phyloP scores from a whole-genome alignment of 306 rosid genomes.

The Casuarina glauca region DNA sequence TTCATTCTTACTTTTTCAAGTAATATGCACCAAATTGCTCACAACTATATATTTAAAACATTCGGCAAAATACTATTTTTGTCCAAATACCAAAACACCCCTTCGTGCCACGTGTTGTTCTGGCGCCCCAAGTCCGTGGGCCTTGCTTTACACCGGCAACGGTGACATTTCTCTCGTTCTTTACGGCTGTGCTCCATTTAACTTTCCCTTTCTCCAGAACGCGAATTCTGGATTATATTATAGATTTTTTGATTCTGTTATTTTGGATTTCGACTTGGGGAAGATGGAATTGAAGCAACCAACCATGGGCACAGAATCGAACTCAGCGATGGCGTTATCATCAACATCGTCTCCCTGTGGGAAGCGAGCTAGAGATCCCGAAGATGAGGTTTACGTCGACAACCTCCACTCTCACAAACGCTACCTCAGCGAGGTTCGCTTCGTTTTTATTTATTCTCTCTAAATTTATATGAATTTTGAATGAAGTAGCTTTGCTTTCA shows the following conservation, averaged over 20 bases:
- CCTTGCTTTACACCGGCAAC: not conserved
- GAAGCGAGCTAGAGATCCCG: slow-evolving; percentile 92
- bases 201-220: not conserved
- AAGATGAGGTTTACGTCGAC: slow-evolving; percentile 92
- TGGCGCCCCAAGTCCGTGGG: not conserved
- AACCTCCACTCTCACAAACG: slow-evolving; percentile 97
- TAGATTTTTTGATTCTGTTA: not conserved
- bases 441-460: not conserved
- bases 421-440: slow-evolving; percentile 87
- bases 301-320: slow-evolving; percentile 73
- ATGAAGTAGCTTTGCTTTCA: not conserved
- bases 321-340: slow-evolving; percentile 41
- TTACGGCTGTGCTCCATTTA: not conserved
- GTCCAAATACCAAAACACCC: not conserved
- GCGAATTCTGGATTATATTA: not conserved
- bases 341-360: slow-evolving; percentile 64
- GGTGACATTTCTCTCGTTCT: not conserved
- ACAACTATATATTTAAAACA: no score
- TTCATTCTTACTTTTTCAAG: no score
- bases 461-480: not conserved
- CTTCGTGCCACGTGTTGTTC: not conserved
- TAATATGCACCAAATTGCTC: no score
- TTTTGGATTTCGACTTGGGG: not conserved
- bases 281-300: slow-evolving; percentile 19
- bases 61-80: not conserved